These are phyloP conservation scores for Tritrichomonas musculus DNA, from an alignment of 208 protist genomes.

Conservation along the genomic window DNA sequence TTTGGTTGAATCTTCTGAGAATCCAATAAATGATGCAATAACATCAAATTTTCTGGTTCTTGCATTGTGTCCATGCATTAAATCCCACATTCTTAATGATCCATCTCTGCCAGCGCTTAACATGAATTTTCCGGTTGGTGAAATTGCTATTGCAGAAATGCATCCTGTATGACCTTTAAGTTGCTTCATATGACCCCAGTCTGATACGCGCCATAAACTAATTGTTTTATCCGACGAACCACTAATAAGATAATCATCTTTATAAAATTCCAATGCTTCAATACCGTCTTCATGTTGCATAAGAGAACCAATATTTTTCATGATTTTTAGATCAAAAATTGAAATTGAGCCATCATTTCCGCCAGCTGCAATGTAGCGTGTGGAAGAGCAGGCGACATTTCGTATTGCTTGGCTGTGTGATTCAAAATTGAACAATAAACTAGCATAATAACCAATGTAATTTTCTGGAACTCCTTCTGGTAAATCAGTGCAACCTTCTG, in stretches of 20 bases:
- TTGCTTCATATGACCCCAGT: background rate
- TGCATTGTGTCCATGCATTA: background rate
- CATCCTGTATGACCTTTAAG: background rate
- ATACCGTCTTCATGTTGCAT: background rate
- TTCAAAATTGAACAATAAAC: background rate
- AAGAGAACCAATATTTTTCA: background rate
- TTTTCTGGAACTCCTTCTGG: background rate
- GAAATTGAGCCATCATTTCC: background rate
- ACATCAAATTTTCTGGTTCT: background rate
- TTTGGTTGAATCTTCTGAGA: background rate
- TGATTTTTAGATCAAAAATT: background rate
- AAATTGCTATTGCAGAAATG: background rate
- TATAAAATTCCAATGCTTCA: background rate
- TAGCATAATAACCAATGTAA: background rate
- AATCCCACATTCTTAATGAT: background rate
- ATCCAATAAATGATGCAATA: background rate
- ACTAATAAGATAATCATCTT: background rate
- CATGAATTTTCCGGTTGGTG: background rate
- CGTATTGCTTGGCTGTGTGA: background rate
- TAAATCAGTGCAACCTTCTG: background rate
- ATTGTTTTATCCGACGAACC: constrained; percentile 10
- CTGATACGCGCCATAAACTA: background rate
- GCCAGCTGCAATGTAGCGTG: background rate
- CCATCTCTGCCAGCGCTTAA: background rate
- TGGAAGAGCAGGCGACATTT: background rate